A percentile compares a stretch with the other conserved stretches of the same genome.
These are phyloP conservation scores for Thalia dealbata DNA, from an alignment of 176 grass and related monocot species.

Conservation along the genomic window DNA sequence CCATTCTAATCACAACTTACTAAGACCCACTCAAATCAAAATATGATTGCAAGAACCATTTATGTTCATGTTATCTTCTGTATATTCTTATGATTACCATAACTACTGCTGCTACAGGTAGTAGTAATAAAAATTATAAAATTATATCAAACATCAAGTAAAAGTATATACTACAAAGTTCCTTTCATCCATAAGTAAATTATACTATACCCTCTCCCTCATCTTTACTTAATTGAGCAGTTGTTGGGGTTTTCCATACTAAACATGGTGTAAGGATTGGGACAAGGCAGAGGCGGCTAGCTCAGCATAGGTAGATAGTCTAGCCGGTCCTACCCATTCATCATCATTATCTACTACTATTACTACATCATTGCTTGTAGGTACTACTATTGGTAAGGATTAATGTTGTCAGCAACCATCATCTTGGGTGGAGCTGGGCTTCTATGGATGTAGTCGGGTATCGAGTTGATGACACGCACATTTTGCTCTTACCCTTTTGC, in stretches of 20 bases:
- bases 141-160: background rate
- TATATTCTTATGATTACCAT: background rate
- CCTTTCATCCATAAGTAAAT: background rate
- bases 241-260: slow-evolving; percentile 22
- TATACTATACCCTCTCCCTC: too few relatives aligned
- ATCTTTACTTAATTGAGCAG: slow-evolving; percentile 20
- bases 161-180: background rate
- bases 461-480: too few relatives aligned
- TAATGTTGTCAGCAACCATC: background rate
- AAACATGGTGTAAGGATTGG: slow-evolving; percentile 8
- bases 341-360: slow-evolving; percentile 21
- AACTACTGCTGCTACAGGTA: background rate
- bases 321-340: slow-evolving; percentile 5
- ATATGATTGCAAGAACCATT: too few relatives aligned
- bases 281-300: background rate
- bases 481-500: background rate
- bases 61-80: background rate
- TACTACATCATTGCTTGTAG: slow-evolving; percentile 6
- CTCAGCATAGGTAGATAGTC: background rate
- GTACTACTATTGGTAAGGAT: slow-evolving; percentile 15
- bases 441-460: slow-evolving; percentile 1
- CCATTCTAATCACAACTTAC: too few relatives aligned
- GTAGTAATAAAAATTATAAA: background rate
- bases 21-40: too few relatives aligned
- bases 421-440: background rate